Evolutionary conservation across 169 alveolate species (phyloP).

Genomic region (Cryptosporidium sp.): DNA sequence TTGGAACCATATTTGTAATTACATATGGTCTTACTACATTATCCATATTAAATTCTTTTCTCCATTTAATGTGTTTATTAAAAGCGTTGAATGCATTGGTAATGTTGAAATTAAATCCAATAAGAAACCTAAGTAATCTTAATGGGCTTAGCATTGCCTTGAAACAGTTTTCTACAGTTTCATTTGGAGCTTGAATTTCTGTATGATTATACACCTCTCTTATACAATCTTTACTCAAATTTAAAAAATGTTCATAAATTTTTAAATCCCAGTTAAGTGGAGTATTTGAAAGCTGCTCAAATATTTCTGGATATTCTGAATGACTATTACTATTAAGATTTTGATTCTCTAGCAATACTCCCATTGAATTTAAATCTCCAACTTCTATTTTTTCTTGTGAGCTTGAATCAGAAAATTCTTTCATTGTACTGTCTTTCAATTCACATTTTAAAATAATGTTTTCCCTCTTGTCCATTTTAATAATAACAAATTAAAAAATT

Average conservation of each 20-base stretch:
- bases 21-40: slow-evolving; percentile 67
- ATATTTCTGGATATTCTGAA: slow-evolving; percentile 13
- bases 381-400: slow-evolving; percentile 38
- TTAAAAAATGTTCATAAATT: slow-evolving; percentile 38
- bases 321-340: background rate
- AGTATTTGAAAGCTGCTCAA: slow-evolving; percentile 14
- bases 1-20: slow-evolving; percentile 73
- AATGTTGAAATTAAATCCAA: slow-evolving; percentile 46
- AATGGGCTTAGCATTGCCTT: slow-evolving; percentile 50
- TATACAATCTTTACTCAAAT: slow-evolving; percentile 24
- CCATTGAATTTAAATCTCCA: slow-evolving; percentile 30
- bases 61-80: slow-evolving; percentile 62
- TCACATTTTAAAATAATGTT: slow-evolving; percentile 33
- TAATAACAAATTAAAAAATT: background rate
- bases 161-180: slow-evolving; percentile 55
- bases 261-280: slow-evolving; percentile 40
- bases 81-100: slow-evolving; percentile 38
- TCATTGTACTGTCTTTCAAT: background rate
- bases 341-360: background rate
- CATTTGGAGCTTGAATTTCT: background rate
- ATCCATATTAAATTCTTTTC: slow-evolving; percentile 68
- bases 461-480: background rate
- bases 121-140: slow-evolving; percentile 48
- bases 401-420: slow-evolving; percentile 27
- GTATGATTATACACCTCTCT: slow-evolving; percentile 7